These are phyloP conservation scores for Dalbergia cultrata DNA, from an alignment of 306 rosid genomes.

Conservation along the genomic window DNA sequence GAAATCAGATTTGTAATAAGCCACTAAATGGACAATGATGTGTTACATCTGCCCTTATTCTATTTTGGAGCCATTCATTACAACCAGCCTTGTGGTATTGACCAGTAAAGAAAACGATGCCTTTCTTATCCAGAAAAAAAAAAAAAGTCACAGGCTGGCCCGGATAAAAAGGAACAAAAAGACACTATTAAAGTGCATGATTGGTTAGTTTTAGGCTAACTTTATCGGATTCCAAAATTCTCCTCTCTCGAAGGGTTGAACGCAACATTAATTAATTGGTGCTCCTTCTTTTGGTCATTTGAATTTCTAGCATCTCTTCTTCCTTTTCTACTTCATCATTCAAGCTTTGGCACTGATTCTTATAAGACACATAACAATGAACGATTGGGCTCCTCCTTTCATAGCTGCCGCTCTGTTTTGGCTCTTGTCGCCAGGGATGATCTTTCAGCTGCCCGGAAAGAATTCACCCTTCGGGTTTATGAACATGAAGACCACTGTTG, in stretches of 20 bases:
- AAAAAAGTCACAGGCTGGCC: slow-evolving; percentile 18
- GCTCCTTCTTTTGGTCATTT: not conserved
- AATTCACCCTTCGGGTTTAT: slow-evolving; percentile 69
- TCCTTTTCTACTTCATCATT: slow-evolving; percentile 32
- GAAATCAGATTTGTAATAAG: slow-evolving; percentile 12
- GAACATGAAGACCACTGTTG: slow-evolving; percentile 87
- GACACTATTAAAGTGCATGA: slow-evolving; percentile 43
- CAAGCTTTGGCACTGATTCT: not conserved
- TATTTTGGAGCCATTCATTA: slow-evolving; percentile 22
- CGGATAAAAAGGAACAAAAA: slow-evolving; percentile 40
- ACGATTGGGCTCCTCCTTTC: slow-evolving; percentile 85
- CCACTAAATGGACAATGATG: slow-evolving; percentile 42
- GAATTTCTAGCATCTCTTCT: not conserved
- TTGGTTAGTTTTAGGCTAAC: slow-evolving; percentile 44
- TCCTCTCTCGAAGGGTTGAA: slow-evolving; percentile 36
- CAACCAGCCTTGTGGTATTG: slow-evolving; percentile 25
- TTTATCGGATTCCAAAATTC: slow-evolving; percentile 66
- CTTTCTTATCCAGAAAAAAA: slow-evolving; percentile 55
- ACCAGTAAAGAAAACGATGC: slow-evolving; percentile 58
- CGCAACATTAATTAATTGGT: not conserved
- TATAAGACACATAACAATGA: slow-evolving; percentile 50
- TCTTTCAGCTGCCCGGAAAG: slow-evolving; percentile 90
- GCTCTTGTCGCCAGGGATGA: slow-evolving; percentile 78
- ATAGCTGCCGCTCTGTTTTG: slow-evolving; percentile 85
- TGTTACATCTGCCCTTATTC: not conserved